Evolutionary conservation across 2,329 filamentous ascomycete species (phyloP), one percentile per base, ranked within the genome.

Genomic region (Trichoderma sp.): DNA sequence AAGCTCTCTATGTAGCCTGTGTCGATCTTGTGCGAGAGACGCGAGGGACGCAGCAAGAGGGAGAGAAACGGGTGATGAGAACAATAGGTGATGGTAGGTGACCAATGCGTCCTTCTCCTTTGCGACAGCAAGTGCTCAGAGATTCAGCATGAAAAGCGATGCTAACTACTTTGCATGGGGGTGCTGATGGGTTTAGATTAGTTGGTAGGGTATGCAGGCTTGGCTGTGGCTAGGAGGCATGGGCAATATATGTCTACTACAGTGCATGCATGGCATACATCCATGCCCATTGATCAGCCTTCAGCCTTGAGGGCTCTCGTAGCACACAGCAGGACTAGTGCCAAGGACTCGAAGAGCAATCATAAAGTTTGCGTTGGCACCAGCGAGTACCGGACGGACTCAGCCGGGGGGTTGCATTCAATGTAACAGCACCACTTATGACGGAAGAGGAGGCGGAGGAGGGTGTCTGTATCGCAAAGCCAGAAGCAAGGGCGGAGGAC

Each of bases 181-280:
- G 15, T n/a, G 58, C 32, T 61, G 10, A 13, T 15, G 17, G 27
- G 59, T 34, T 63, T 50, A 63, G 59, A 63, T 63, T 50, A 50
- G 17, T 19, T 13, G 45, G 32, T 27, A 63, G 45, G 59, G 48
- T 48, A 27, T 32, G 59, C 48, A 27, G 13, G 39, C 56, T 7
- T 58, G 35, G 37, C 17, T 32, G 32, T 15, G 27, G 25, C 27
- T 25, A 58, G 22, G 35, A 39, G n/a, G 54, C 37, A 48, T 48
- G 39, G 57, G 37, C 57, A 60, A 60, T 59, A 19, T 37, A 60
- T 48, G 52, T 61, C 58, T 32, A 61, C 60, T 32, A 25, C 42
- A n/a, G n/a, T n/a, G n/a, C n/a, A 59, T 67, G 42, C 64, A 67
- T 32, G 64, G 13, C 34, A 52, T 39, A 5, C 39, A 48, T 39